Evolutionary conservation across 176 grass and related monocot genomes (phyloP), one percentile per base, ranked within the genome.

Genomic region (Phragmites australis): DNA sequence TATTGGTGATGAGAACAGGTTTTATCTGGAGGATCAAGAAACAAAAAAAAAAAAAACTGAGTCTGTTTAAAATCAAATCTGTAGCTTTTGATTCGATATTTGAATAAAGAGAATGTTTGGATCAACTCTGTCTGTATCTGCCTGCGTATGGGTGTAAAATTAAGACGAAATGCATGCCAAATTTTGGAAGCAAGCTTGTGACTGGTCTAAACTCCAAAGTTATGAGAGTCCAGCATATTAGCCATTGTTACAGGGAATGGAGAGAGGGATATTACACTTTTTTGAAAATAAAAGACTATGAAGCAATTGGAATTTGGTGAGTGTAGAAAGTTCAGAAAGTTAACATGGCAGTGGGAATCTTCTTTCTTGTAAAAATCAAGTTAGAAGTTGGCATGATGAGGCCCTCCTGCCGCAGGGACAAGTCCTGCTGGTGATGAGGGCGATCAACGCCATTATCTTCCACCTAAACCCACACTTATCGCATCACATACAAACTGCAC

Each of bases 1-100:
- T 8, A 14, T 47, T 29, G 19, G 42, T 67, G 29, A 52, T 71
- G 26, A 55, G 23, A 87, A 70, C 45, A 44, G 43, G 58, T 53
- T 72, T 44, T 73, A 47, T 65, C 62, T 22, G 30, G 61, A 63
- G 46, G 56, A 62, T 42, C 66, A 79, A 64, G 9, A 69, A 37
- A 37, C 34, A 37, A 37, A 37, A 37, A 37, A 37, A 5, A 37
- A 37, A 37, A 37, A 37, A 37, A 5, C 34, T 37, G 34, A 37
- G 5, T 37, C 34, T 37, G 34, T 37, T 72, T 45, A 64, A 44
- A 75, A 41, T 44, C 22, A 83, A 74, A 82, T 14, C 34, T 49
- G 22, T 0, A 46, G 46, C 26, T 76, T 76, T 45, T 37, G 5
- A 37, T 18, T 53, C 2, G 14, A 64, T n/a, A n/a, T 65, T 64